A percentile compares a stretch with the other conserved stretches of the same genome.
These are phyloP conservation scores for Tuber umbilicatum DNA, from an alignment of 495 filamentous ascomycete genomes.

Conservation along the genomic window DNA sequence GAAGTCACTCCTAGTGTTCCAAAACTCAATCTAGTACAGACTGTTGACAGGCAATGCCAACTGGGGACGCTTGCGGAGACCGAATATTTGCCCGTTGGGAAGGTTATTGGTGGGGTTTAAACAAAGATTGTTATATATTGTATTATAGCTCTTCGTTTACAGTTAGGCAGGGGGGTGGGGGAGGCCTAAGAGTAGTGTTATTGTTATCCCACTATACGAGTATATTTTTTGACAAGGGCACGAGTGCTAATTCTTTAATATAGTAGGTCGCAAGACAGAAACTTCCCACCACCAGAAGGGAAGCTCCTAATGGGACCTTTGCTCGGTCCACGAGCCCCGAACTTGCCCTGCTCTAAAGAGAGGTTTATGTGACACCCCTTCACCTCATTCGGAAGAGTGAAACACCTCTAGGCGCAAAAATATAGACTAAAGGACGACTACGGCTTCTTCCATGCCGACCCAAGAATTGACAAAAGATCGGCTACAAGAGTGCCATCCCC, in stretches of 20 bases:
- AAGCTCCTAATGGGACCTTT: slow-evolving; percentile 67
- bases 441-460: slow-evolving; percentile 81
- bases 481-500: slow-evolving; percentile 81
- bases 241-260: not conserved
- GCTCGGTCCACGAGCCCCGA: slow-evolving; percentile 60
- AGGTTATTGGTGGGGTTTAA: slow-evolving; percentile 63
- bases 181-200: slow-evolving; percentile 70
- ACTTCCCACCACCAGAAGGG: slow-evolving; percentile 67
- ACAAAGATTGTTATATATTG: slow-evolving; percentile 56
- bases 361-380: slow-evolving; percentile 42
- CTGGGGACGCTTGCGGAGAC: slow-evolving; percentile 73
- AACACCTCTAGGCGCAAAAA: slow-evolving; percentile 14
- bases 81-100: slow-evolving; percentile 69
- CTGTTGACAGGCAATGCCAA: slow-evolving; percentile 79
- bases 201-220: too few species aligned
- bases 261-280: slow-evolving; percentile 59
- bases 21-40: slow-evolving; percentile 63
- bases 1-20: slow-evolving; percentile 68
- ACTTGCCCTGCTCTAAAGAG: slow-evolving; percentile 64
- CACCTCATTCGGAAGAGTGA: not conserved
- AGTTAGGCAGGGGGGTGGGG: slow-evolving; percentile 80
- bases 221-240: not conserved
- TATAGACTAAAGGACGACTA: slow-evolving; percentile 76
- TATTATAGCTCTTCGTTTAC: slow-evolving; percentile 70
- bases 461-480: slow-evolving; percentile 81